Evolutionary conservation across 2,329 filamentous ascomycete species (phyloP), one percentile per base, ranked within the genome.

Genomic region (Colletotrichum phormii): DNA sequence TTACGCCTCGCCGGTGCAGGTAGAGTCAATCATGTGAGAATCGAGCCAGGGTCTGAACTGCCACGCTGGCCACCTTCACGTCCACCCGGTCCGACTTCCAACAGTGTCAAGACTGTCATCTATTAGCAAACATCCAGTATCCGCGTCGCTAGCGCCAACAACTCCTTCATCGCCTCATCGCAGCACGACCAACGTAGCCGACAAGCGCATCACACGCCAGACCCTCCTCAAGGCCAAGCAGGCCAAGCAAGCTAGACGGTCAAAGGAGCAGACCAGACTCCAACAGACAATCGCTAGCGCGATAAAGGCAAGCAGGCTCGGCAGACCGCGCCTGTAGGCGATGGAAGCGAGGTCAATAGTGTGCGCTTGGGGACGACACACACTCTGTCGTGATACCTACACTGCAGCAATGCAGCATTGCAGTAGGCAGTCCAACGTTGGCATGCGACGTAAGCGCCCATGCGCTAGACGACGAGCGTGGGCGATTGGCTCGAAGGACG

Each of bases 401-500:
- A n/a, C 42, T 49, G 42, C 18, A 49, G 42, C 7, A 49, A n/a
- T 49, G 42, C 42, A 49, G 42, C 42, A 31, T 55, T 35, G 29
- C 37, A 60, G 26, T 6, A 59, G 46, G 46, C 7, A 64, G 61
- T 54, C n/a, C 61, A 26, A 64, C 61, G 22, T 64, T 55, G 24
- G 63, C 67, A 67, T 71, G 63, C 67, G 55, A 58, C 26, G 26
- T 72, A 69, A 69, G 64, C 69, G 64, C 69, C 26, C 60, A 3
- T 13, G 24, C 8, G 46, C 31, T 26, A 12, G 24, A 42, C 15
- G 31, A 33, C 22, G 8, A n/a, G 15, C 51, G 18, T 33, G 13
- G 18, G 13, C 33, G 35, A 73, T 71, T 73, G 67, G 71, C 9
- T 24, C 33, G 53, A 60, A 15, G 67, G 31, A 24, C 67, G 67